Evolutionary conservation across 768 basidiomycete genomes (phyloP), one percentile per base, ranked within the genome.

Genomic region (Suillus bovinus): DNA sequence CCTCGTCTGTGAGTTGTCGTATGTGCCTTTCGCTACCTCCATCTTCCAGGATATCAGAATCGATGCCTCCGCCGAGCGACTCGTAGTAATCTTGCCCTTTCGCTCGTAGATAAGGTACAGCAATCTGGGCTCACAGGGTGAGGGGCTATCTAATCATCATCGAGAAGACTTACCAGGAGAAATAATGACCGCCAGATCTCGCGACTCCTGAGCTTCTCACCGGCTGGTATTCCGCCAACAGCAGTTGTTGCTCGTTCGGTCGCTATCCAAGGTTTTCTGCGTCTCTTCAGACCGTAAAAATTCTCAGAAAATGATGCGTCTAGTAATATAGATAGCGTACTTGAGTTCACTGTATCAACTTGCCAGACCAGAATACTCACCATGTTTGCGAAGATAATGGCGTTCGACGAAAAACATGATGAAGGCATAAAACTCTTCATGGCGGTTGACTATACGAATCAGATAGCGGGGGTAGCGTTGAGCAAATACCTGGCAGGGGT

Each of bases 221-320:
- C 87, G 3, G 77, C 68, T 13, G 87, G 84, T 36, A 87, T 75
- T 4, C 87, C 85, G 14, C 85, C 87, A 11, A 90, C 86, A 44
- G 90, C 91, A 31, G 84, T 83, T 47, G 79, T 77, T 1, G 88
- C 84, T 60, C 91, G 82, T 46, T 89, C 85, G 2, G 85, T 86
- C 64, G 88, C 83, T 65, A 93, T 86, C 68, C 84, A 83, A 4
- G 91, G 89, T 61, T 82, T 80, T 41, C 91, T 78, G 62, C 93
- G 81, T 47, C 95, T 79, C 71, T 94, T 94, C 53, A 99, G 76
- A 0, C 93, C 93, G 75, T 99, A 99, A 72, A 99, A 99, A 69
- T 96, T 91, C 75, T 99, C 96, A 5, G 96, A 83, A 70, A 99
- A 96, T 1, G 94, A 94, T 24, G 96, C 93, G 75, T 89, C 96